Conservation (phyloP, 805 yeast genomes). For the Tetrapisispora pingtungensis region DNA sequence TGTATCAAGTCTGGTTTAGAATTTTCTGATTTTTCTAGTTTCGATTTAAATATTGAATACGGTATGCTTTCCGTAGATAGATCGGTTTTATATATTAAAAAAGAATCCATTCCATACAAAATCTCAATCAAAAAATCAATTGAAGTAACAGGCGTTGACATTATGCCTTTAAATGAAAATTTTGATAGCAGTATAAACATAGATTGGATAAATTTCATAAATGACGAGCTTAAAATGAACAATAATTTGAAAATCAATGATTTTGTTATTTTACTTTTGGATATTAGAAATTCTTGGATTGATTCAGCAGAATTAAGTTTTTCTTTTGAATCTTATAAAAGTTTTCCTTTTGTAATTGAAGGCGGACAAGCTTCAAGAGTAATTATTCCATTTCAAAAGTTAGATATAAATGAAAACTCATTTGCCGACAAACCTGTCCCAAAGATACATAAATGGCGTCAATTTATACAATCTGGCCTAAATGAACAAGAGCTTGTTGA, state of each 20-base stretch:
- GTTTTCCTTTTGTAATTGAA: slow-evolving; percentile 25
- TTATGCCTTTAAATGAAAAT: slow-evolving; percentile 44
- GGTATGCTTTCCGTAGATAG: slow-evolving; percentile 17
- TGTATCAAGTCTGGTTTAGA: slow-evolving; percentile 18
- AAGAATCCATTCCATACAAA: slow-evolving; percentile 19
- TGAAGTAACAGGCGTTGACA: slow-evolving; percentile 61
- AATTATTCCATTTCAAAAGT: slow-evolving; percentile 58
- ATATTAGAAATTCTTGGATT: slow-evolving; percentile 74
- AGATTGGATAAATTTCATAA: slow-evolving; percentile 24
- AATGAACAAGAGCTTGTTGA: slow-evolving; percentile 46
- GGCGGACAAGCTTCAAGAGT: slow-evolving; percentile 46
- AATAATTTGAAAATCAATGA: slow-evolving; percentile 30
- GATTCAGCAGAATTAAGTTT: slow-evolving; percentile 37
- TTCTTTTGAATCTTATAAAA: slow-evolving; percentile 25
- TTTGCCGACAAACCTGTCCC: slow-evolving; percentile 47
- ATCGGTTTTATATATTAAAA: slow-evolving; percentile 16
- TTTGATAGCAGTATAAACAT: slow-evolving; percentile 16
- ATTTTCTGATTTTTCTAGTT: slow-evolving; percentile 15
- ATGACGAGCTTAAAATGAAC: slow-evolving; percentile 7
- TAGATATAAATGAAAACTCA: slow-evolving; percentile 30
- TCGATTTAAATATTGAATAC: slow-evolving; percentile 21
- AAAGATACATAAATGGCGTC: slow-evolving; percentile 50
- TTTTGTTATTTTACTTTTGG: slow-evolving; percentile 58
- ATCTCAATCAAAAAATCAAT: slow-evolving; percentile 43
- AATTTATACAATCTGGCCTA: slow-evolving; percentile 45